Evolutionary conservation across 371 early-diverging fungal species (phyloP).

Genomic region (Blastocladiella emersonii): DNA sequence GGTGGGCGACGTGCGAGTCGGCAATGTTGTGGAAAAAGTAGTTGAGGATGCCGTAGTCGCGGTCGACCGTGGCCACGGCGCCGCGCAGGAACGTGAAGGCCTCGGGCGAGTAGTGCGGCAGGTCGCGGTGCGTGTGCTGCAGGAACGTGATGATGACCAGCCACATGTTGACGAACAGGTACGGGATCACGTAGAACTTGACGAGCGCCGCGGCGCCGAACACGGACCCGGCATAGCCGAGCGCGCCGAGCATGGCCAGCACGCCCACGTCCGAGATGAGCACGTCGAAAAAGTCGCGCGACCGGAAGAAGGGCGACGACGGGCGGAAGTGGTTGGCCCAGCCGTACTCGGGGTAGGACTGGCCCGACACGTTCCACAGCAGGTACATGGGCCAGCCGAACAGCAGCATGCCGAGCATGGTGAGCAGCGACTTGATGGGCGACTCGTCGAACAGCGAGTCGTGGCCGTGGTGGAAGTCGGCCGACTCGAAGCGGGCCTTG

Average conservation of each 20-base stretch:
- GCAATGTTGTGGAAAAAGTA: slow-evolving; percentile 65
- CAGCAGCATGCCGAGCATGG: slow-evolving; percentile 44
- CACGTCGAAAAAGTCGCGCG: slow-evolving; percentile 46
- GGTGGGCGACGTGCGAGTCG: slow-evolving; percentile 77
- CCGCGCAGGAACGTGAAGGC: slow-evolving; percentile 77
- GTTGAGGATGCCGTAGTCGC: slow-evolving; percentile 69
- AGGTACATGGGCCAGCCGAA: slow-evolving; percentile 80
- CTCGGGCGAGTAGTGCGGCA: slow-evolving; percentile 67
- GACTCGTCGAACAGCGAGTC: slow-evolving; percentile 41
- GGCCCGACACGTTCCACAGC: slow-evolving; percentile 53
- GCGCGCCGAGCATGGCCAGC: slow-evolving; percentile 26
- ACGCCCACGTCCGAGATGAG: slow-evolving; percentile 56
- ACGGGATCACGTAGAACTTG: slow-evolving; percentile 74
- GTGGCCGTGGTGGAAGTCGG: slow-evolving; percentile 19
- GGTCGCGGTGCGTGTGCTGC: slow-evolving; percentile 68
- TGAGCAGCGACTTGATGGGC: slow-evolving; percentile 43
- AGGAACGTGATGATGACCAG: slow-evolving; percentile 74
- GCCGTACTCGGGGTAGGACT: slow-evolving; percentile 29
- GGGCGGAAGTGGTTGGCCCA: slow-evolving; percentile 79
- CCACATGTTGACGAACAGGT: slow-evolving; percentile 68
- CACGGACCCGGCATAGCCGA: slow-evolving; percentile 28
- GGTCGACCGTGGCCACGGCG: slow-evolving; percentile 67
- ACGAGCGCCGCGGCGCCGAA: slow-evolving; percentile 44
- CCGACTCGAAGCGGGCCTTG: slow-evolving; percentile 9
- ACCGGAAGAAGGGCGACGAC: slow-evolving; percentile 52